Evolutionary conservation across 2,329 filamentous ascomycete species (phyloP), one percentile per base, ranked within the genome.

Genomic region (Colletotrichum godetiae): DNA sequence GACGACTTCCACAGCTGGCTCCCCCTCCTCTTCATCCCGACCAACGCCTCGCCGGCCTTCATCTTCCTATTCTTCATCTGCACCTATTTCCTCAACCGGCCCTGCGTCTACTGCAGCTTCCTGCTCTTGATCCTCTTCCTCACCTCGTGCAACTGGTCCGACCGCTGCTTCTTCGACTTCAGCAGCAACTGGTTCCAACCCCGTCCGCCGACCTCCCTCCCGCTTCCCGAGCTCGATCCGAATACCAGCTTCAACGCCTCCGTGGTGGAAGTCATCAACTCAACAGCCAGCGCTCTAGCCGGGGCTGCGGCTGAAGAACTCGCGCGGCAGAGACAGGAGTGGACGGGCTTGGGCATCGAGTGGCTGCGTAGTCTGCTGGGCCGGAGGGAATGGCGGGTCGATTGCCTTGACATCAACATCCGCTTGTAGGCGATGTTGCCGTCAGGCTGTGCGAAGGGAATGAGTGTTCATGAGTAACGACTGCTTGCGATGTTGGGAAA

Each of bases 41-140:
- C 94, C 73, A 95, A 95, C 82, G 93, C 94, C 77, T 95, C 93
- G 71, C 94, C 94, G 31, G 89, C 94, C 79, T 95, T 96, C 86
- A 94, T 97, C 82, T 91, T 96, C 85, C 90, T 95, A 84, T 95
- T 97, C 88, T 93, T 99, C 86, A 89, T 95, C 76, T 95, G 95
- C 83, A 98, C 95, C 76, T 98, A 98, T 88, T 94, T 97, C 84
- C 92, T 99, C 79, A 97, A 98, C 85, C 92, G 96, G 68, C 97
- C 97, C 67, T 99, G 97, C 86, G 93, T 98, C 78, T 99, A 99
- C 89, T 99, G 97, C 90, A 98, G 95, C 74, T 92, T 98, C 75
- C 93, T 99, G 67, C 94, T 99, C 61, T 90, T 98, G 76, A 95
- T 98, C 78, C 94, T 99, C 78, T 97, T 98, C 86, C 90, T 95